Base-by-base conservation (phyloP, 2,329 filamentous ascomycete genomes). In the Fusarium buxicola region DNA sequence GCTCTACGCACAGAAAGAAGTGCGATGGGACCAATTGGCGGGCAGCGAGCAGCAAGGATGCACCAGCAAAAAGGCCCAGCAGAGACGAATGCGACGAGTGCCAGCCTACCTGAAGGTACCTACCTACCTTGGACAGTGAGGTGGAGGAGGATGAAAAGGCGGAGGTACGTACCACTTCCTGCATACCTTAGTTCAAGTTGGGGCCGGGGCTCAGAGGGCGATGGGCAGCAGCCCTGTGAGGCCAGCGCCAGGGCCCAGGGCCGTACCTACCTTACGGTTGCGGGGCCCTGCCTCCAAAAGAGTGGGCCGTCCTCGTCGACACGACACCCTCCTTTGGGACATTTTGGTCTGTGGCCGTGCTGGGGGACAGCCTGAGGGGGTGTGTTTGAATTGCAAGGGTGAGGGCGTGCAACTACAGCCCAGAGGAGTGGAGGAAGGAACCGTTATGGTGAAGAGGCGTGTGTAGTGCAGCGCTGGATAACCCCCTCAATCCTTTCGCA, bases 191-290 rank as follows among this genome's bases (percentile, higher is more conserved):
- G 32, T 39, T 34, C 39, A 38, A 49, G 49, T 59, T 54, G 57
- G 56, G 64, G 54, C 63, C 51, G 57, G 56, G 64, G 54, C 63
- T 58, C 54, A 65, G 61, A 41, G 56, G 15, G 43, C 47, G 55
- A 61, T 62, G 60, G 40, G 55, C 58, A 69, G 55, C 66, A 69
- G 66, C 66, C 66, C 55, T 69, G 66, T 69, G 66, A 69, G 64
- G 64, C 61, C 65, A 65, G 56, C 54, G 41, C 55, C 53, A 59
- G 54, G 47, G 30, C 55, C 51, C 45, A 56, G 43, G 54, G 34
- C 28, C 38, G 24, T 47, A 21, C 21, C 28, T 47, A 39, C 21
- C 55, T 34, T 45, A 55, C 41, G 39, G 30, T 36, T 38, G 44
- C 45, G 46, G 60, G 63, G 53, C 62, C 41, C 16, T 45, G 31